Evolutionary conservation across 225 moss, liverwort and hornwort species (phyloP).

Genomic region (Anthoceros angustus): DNA sequence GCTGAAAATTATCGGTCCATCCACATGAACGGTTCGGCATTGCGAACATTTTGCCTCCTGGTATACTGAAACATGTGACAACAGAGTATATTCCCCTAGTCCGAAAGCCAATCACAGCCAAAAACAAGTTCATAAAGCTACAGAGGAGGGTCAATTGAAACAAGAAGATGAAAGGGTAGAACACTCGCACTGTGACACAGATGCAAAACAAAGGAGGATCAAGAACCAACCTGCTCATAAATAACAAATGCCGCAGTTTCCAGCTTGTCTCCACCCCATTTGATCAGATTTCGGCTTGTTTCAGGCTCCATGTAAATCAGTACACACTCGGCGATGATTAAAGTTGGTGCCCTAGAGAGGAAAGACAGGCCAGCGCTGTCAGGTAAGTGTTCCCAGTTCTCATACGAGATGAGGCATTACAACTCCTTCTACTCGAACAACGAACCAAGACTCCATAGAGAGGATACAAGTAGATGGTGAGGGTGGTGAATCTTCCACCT

Average conservation of each 20-base stretch:
- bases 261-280: slow-evolving; percentile 72
- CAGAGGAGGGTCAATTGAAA: background rate
- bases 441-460: slow-evolving; percentile 17
- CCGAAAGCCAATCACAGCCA: background rate
- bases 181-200: background rate
- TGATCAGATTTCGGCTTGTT: slow-evolving; percentile 58
- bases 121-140: background rate
- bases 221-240: slow-evolving; percentile 66
- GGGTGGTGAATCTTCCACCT: slow-evolving; percentile 23
- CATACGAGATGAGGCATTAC: background rate
- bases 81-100: background rate
- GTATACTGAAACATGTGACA: slow-evolving; percentile 3
- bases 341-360: slow-evolving; percentile 27
- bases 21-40: slow-evolving; percentile 1
- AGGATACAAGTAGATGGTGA: background rate
- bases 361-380: background rate
- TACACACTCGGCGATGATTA: slow-evolving; percentile 85
- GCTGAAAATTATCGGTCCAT: slow-evolving; percentile 1
- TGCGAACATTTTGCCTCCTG: background rate
- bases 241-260: slow-evolving; percentile 54
- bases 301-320: slow-evolving; percentile 79
- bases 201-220: background rate
- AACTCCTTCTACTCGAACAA: slow-evolving; percentile 7
- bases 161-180: background rate
- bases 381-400: background rate